These are phyloP conservation scores for Xylaria telfairii DNA, from an alignment of 495 filamentous ascomycete species.

Conservation along the genomic window DNA sequence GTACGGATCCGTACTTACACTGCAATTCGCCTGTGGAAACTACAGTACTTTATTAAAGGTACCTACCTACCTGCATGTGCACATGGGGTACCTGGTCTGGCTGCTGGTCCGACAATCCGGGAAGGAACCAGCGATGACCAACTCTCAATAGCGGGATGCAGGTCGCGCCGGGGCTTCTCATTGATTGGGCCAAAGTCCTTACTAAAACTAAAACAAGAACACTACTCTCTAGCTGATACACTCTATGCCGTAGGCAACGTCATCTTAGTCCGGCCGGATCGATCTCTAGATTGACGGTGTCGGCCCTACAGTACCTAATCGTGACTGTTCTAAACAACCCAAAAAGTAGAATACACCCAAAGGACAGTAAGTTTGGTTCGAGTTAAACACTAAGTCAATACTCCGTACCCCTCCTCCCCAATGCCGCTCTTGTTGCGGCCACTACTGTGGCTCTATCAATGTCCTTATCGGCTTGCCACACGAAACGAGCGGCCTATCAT, in stretches of 20 bases:
- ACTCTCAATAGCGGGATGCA: conserved; percentile 21
- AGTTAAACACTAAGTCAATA: background rate
- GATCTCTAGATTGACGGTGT: background rate
- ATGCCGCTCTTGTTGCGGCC: background rate
- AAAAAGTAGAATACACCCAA: background rate
- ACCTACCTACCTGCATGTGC: too few species aligned
- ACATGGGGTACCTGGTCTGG: too few species aligned
- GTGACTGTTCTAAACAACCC: too few species aligned
- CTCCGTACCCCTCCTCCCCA: background rate
- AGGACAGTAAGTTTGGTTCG: background rate
- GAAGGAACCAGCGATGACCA: background rate
- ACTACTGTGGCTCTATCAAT: background rate
- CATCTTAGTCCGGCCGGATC: conserved; percentile 5
- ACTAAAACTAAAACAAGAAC: background rate
- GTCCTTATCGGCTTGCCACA: background rate
- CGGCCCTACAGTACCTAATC: too few species aligned
- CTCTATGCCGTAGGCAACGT: background rate
- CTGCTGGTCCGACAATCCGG: conserved; percentile 2
- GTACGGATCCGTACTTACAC: too few species aligned
- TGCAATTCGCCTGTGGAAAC: too few species aligned
- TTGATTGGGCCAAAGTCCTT: conserved; percentile 9
- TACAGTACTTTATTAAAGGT: too few species aligned
- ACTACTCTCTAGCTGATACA: background rate
- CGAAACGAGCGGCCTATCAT: background rate
- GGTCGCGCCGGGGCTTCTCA: background rate